A percentile compares a stretch with the other conserved stretches of the same genome.
Conservation (phyloP, 2,329 filamentous ascomycete species). For the Arachnomyces sp. region DNA sequence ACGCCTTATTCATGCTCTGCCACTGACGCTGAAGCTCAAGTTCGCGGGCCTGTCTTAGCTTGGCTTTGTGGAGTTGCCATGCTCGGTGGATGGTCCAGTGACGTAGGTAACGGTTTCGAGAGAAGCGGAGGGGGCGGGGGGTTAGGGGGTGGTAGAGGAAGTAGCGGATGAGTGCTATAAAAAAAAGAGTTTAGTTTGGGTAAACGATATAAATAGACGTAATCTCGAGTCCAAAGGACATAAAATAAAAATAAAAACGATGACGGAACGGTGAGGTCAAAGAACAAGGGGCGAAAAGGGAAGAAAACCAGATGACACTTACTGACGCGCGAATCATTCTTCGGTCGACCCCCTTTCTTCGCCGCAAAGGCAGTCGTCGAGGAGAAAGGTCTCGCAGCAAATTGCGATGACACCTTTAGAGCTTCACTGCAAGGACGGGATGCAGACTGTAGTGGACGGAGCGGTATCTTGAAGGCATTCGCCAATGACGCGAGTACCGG, state of each 20-base stretch:
- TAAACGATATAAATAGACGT: too few species aligned
- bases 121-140: slow-evolving; percentile 77
- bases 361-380: slow-evolving; percentile 32
- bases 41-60: slow-evolving; percentile 57
- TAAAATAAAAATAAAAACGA: too few species aligned
- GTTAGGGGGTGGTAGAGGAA: slow-evolving; percentile 61
- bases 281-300: background rate
- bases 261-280: slow-evolving; percentile 1
- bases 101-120: slow-evolving; percentile 74
- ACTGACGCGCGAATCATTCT: slow-evolving; percentile 39
- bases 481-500: slow-evolving; percentile 38
- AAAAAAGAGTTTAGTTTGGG: background rate
- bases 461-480: slow-evolving; percentile 37
- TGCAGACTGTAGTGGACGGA: slow-evolving; percentile 24
- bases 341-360: slow-evolving; percentile 26
- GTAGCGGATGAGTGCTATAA: slow-evolving; percentile 58
- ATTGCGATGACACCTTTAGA: slow-evolving; percentile 16
- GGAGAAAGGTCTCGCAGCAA: slow-evolving; percentile 28
- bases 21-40: slow-evolving; percentile 70
- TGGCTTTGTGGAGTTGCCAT: slow-evolving; percentile 72
- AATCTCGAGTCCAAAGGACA: too few species aligned
- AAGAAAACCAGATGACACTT: slow-evolving; percentile 16
- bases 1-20: slow-evolving; percentile 74
- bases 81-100: slow-evolving; percentile 99
- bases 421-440: slow-evolving; percentile 14